Evolutionary conservation across 2,329 filamentous ascomycete genomes (phyloP).

Genomic region (Neodidymelliopsis sp.): DNA sequence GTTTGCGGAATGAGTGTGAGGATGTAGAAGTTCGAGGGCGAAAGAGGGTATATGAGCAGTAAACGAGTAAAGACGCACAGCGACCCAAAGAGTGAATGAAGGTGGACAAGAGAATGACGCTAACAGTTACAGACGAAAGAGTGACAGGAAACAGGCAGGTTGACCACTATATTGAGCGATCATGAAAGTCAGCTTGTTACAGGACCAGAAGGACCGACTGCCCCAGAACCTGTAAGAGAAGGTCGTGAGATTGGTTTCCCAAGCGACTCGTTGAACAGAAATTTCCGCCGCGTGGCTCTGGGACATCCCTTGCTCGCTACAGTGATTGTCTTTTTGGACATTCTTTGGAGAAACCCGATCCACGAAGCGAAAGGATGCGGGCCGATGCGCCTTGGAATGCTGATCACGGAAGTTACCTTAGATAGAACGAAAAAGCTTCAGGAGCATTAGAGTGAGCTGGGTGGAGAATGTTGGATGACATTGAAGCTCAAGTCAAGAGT

Average conservation of each 20-base stretch:
- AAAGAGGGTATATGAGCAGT: conserved; percentile 23
- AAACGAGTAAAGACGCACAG: conserved; percentile 12
- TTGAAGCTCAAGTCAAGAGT: neutral
- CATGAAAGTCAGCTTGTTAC: conserved; percentile 10
- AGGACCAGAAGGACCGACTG: conserved; percentile 8
- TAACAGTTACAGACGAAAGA: conserved; percentile 12
- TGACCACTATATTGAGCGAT: conserved; percentile 9
- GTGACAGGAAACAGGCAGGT: conserved; percentile 5
- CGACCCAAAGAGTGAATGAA: conserved; percentile 5
- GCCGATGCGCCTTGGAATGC: conserved; percentile 28
- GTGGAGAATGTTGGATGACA: neutral
- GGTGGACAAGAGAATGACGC: conserved; percentile 1
- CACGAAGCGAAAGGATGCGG: conserved; percentile 14
- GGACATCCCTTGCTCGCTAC: conserved; percentile 42
- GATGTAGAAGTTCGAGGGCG: conserved; percentile 16
- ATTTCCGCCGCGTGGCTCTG: conserved; percentile 24
- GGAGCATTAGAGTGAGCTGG: neutral
- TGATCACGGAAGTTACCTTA: neutral
- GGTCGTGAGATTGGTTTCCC: conserved; percentile 29
- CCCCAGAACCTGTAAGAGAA: conserved; percentile 9
- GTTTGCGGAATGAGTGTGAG: conserved; percentile 8
- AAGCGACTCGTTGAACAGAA: conserved; percentile 29
- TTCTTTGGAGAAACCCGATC: conserved; percentile 33
- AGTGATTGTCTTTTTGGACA: conserved; percentile 35
- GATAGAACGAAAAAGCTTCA: neutral